Conservation (phyloP, 139 green algal species). For the Zygnema circumcarinatum region DNA sequence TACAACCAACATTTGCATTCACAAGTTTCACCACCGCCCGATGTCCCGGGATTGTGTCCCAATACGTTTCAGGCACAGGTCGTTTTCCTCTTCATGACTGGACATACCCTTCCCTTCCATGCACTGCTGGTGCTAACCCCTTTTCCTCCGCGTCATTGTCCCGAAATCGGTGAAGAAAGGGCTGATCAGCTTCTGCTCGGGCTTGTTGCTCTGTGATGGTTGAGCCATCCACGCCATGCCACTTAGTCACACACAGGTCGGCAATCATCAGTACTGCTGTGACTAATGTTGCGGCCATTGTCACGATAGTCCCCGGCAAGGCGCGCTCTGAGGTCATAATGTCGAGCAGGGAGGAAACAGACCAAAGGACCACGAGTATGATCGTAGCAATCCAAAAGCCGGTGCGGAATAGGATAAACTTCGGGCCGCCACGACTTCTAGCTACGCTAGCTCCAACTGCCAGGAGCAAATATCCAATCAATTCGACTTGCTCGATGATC, state of each 20-base stretch:
- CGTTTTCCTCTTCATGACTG: not conserved
- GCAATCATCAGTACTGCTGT: not conserved
- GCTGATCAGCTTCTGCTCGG: not conserved
- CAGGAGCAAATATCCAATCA: not conserved
- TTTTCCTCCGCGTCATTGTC: not conserved
- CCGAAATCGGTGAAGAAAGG: not conserved
- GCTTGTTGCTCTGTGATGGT: not conserved
- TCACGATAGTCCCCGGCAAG: not conserved
- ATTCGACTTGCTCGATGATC: not conserved
- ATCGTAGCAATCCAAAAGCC: not conserved
- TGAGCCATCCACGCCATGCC: not conserved
- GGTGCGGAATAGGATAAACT: not conserved
- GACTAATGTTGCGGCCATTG: not conserved
- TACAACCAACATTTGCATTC: not conserved
- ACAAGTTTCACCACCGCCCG: not conserved
- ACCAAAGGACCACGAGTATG: not conserved
- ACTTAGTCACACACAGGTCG: not conserved
- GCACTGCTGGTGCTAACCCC: no score
- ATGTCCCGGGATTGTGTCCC: not conserved
- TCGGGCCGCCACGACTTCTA: not conserved
- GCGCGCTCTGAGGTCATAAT: not conserved
- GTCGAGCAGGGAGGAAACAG: not conserved
- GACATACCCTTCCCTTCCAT: not conserved
- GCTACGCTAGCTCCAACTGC: not conserved
- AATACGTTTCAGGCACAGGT: not conserved